Conservation (phyloP, 176 grass and related monocot genomes). For the Guadua angustifolia region DNA sequence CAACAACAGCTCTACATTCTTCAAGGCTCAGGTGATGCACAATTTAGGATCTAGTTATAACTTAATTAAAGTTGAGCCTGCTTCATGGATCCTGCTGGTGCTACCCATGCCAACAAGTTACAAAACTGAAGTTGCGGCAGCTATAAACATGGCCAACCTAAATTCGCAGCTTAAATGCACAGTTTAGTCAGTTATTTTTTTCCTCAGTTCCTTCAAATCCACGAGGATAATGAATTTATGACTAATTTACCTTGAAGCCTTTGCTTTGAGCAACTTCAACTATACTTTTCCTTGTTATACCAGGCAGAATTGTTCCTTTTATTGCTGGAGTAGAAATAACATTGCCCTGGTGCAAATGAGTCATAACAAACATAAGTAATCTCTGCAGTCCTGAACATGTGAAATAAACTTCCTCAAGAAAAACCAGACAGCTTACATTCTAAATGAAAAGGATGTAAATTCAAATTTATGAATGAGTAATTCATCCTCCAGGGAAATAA, state of each 20-base stretch:
- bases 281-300: conserved; percentile 98
- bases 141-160: not conserved
- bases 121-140: not conserved
- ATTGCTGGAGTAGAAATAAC: conserved; percentile 79
- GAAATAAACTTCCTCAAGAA: not conserved
- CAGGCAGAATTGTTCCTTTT: conserved; percentile 95
- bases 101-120: not conserved
- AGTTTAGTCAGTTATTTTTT: not conserved
- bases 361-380: not conserved
- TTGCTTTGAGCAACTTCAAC: conserved; percentile 82
- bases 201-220: not conserved
- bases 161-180: conserved; percentile 1
- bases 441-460: not conserved
- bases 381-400: not conserved
- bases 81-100: conserved; percentile 2
- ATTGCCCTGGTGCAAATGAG: conserved; percentile 60
- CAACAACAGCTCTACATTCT: not conserved
- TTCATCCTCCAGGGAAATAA: not conserved
- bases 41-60: not conserved
- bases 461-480: not conserved
- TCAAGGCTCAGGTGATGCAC: not conserved
- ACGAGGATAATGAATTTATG: conserved; percentile 18
- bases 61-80: not conserved
- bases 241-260: conserved; percentile 68
- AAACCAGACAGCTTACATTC: not conserved